Conservation (phyloP, 2,329 filamentous ascomycete species). For the Penicillium frequentans region DNA sequence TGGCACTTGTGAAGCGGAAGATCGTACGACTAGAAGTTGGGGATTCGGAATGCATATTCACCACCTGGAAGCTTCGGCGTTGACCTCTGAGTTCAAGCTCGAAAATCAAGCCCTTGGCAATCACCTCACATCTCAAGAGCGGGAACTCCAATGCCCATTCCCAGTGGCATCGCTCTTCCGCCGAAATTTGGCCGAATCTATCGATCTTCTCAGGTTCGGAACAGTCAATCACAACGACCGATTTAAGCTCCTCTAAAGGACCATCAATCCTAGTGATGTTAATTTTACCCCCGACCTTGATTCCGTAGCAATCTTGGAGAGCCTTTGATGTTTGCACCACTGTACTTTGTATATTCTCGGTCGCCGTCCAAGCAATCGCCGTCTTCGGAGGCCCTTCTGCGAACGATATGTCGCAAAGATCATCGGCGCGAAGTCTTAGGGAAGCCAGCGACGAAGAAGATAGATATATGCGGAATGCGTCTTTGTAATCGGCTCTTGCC, state of each 20-base stretch:
- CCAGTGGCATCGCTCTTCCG: conserved; percentile 46
- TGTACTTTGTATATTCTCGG: conserved; percentile 64
- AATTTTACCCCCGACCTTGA: conserved; percentile 71
- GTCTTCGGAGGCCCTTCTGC: conserved; percentile 47
- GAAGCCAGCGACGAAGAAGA: conserved; percentile 57
- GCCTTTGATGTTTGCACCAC: conserved; percentile 71
- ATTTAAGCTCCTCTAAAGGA: conserved; percentile 55
- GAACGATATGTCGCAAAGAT: conserved; percentile 50
- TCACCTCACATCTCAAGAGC: conserved; percentile 59
- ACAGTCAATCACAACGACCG: conserved; percentile 62
- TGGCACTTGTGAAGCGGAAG: conserved; percentile 35
- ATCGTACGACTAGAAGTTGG: conserved; percentile 38
- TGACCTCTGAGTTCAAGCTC: conserved; percentile 60
- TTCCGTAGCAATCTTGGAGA: conserved; percentile 69
- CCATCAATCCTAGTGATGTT: conserved; percentile 57
- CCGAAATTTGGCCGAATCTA: conserved; percentile 34
- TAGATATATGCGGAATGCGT: conserved; percentile 60
- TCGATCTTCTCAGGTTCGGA: conserved; percentile 44
- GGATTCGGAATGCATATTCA: conserved; percentile 53
- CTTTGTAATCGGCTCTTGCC: conserved; percentile 50
- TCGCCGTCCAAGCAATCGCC: conserved; percentile 64
- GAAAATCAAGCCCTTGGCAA: conserved; percentile 70
- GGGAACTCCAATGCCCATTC: conserved; percentile 49
- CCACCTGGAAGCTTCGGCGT: conserved; percentile 62
- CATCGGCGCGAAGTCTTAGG: conserved; percentile 58